A percentile compares a stretch with the other conserved stretches of the same genome.
Conservation (phyloP, 495 filamentous ascomycete genomes). For the Pyronema omphalodes region DNA sequence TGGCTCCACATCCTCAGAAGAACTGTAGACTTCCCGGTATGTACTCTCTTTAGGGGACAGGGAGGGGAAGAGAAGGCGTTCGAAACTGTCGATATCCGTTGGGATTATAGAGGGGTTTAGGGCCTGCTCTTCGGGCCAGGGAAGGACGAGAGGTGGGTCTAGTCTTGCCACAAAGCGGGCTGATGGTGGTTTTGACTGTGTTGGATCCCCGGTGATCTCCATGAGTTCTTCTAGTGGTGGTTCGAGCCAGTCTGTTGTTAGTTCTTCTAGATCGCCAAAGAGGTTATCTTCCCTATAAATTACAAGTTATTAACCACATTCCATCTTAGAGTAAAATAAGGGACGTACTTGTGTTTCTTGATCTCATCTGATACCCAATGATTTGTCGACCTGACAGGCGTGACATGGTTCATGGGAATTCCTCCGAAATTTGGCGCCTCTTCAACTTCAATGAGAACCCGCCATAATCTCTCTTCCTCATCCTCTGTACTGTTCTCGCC, state of each 20-base stretch:
- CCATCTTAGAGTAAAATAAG: neutral
- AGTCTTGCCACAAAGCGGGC: conserved; percentile 69
- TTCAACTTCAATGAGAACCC: conserved; percentile 46
- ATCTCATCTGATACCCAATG: conserved; percentile 46
- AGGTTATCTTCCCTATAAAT: conserved; percentile 26
- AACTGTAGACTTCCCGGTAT: neutral
- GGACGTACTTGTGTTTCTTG: conserved; percentile 29
- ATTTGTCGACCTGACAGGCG: conserved; percentile 42
- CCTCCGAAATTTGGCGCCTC: conserved; percentile 24
- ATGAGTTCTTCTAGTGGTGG: conserved; percentile 29
- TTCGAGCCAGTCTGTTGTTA: conserved; percentile 48
- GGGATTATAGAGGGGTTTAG: neutral
- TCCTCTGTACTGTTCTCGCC: conserved; percentile 18
- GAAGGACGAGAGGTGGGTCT: conserved; percentile 65
- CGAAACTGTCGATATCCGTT: neutral
- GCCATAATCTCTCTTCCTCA: conserved; percentile 33
- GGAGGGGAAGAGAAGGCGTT: neutral
- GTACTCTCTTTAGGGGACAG: neutral
- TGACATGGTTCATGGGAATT: conserved; percentile 29
- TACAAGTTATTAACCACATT: neutral
- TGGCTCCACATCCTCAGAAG: conserved; percentile 22
- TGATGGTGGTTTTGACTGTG: conserved; percentile 31
- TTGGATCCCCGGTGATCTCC: conserved; percentile 17
- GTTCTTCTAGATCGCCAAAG: conserved; percentile 26
- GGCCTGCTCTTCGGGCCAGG: conserved; percentile 20